Base-by-base conservation (phyloP, 2,329 filamentous ascomycete species). In the Botrytis paeoniae region DNA sequence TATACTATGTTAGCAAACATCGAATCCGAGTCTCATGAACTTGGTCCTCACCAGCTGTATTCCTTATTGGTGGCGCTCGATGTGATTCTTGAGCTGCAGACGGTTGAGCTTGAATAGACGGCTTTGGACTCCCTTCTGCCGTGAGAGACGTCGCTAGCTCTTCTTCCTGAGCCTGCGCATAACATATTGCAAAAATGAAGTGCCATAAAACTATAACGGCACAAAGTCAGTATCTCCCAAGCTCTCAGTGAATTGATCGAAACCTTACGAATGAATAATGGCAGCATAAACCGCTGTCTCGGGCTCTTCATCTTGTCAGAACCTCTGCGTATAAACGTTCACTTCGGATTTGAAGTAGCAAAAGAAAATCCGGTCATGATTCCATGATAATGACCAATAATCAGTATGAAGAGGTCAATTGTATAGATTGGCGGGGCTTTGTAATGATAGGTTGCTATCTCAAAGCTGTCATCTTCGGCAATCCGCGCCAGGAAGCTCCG, bases 181-280 rank as follows among this genome's bases (percentile, higher is more conserved):
- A 70, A 51, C 64, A 70, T 65, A 77, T 63, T 48, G 75, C 71
- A 39, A 77, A 62, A 25, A 78, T 57, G 59, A 78, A 69, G 64
- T 80, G 78, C 45, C 80, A 73, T 66, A 79, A 76, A 48, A 79
- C 80, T 81, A 51, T 65, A 41, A 41, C n/a, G 41, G n/a, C 20
- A 48, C n/a, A 64, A 29, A 73, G 54, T 66, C 32, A 73, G 65
- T 16, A 48, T 35, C 45, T 29, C 32, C 59, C 59, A 68, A 63
- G 37, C 61, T 73, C 62, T 59, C 54, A 70, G 54, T 57, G 54
- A 43, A 65, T 45, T 39, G 51, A 63, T 41, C 43, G 41, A 63
- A 63, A 64, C 75, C 79, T 65, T 79, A 81, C 80, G 73, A 69
- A 81, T 74, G 54, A 81, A 76, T 62, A 80, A 77, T 76, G 79